Evolutionary conservation across 2,329 filamentous ascomycete species (phyloP).

Genomic region (Aspergillus sp.): DNA sequence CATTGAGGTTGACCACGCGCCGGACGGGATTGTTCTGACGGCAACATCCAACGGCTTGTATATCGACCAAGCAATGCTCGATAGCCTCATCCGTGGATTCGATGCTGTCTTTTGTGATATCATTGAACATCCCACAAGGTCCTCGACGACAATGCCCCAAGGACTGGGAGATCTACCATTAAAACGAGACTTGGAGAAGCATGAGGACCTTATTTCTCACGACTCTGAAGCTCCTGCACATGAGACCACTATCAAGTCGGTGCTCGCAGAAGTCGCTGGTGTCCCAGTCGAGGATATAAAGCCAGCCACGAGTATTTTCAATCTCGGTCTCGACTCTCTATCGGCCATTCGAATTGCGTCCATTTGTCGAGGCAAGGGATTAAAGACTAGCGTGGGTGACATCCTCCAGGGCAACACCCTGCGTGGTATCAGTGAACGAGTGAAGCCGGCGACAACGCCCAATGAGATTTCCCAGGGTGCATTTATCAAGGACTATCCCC

Average conservation of each 20-base stretch:
- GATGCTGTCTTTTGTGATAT: conserved; percentile 26
- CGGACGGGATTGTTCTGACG: conserved; percentile 20
- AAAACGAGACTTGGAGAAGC: not conserved
- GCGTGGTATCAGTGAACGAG: conserved; percentile 27
- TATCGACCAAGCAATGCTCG: conserved; percentile 20
- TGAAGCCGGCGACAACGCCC: conserved; percentile 12
- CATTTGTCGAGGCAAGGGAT: conserved; percentile 24
- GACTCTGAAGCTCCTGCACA: conserved; percentile 9
- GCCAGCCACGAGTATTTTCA: conserved; percentile 30
- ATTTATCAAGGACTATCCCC: conserved; percentile 14
- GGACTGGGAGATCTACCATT: conserved; percentile 24
- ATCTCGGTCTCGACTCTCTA: conserved; percentile 32
- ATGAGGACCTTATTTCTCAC: not conserved
- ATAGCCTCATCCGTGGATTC: conserved; percentile 20
- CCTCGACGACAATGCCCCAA: conserved; percentile 23
- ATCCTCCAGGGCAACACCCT: conserved; percentile 33
- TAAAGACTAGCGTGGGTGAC: conserved; percentile 31
- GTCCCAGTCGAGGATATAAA: conserved; percentile 22
- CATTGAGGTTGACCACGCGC: conserved; percentile 29
- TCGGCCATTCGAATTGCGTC: conserved; percentile 33
- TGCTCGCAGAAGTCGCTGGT: conserved; percentile 25
- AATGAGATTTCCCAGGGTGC: conserved; percentile 1
- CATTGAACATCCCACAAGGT: conserved; percentile 26
- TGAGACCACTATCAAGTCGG: conserved; percentile 20
- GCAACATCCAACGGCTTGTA: conserved; percentile 25